Conservation (phyloP, 768 basidiomycete genomes). For the Lactarius quietus region DNA sequence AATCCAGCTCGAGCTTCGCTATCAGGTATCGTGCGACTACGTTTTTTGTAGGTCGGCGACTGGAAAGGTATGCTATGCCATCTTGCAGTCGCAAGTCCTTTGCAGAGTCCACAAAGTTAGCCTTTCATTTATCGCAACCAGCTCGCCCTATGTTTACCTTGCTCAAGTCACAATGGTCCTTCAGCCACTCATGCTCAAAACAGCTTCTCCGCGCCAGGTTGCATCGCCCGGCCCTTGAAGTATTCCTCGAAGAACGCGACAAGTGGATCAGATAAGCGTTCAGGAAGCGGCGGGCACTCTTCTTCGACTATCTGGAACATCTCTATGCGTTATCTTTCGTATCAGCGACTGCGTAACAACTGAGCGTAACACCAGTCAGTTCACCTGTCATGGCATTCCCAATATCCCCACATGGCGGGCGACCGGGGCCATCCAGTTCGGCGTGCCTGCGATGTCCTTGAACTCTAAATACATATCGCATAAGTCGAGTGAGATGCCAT, state of each 20-base stretch:
- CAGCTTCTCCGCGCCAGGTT: slow-evolving; percentile 82
- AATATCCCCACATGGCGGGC: slow-evolving; percentile 92
- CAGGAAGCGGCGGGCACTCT: slow-evolving; percentile 88
- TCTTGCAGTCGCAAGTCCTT: slow-evolving; percentile 88
- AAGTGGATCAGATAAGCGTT: slow-evolving; percentile 67
- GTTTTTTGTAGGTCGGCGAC: slow-evolving; percentile 79
- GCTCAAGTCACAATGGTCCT: slow-evolving; percentile 68
- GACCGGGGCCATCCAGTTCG: too few species aligned
- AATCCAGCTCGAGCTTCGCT: slow-evolving; percentile 42
- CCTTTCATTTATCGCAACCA: background rate
- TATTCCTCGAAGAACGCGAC: slow-evolving; percentile 80
- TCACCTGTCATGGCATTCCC: slow-evolving; percentile 86
- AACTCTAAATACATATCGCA: slow-evolving; percentile 84
- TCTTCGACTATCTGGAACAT: slow-evolving; percentile 98
- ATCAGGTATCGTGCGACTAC: slow-evolving; percentile 53
- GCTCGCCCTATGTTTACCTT: slow-evolving; percentile 48
- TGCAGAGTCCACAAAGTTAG: slow-evolving; percentile 6
- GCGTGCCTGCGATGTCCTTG: slow-evolving; percentile 88
- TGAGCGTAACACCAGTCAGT: slow-evolving; percentile 12
- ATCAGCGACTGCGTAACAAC: background rate
- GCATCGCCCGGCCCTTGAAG: slow-evolving; percentile 81
- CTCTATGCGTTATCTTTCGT: slow-evolving; percentile 46
- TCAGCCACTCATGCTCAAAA: slow-evolving; percentile 93
- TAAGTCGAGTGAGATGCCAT: slow-evolving; percentile 93
- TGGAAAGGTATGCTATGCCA: slow-evolving; percentile 89